phyloP scores from a whole-genome alignment of 1,284 basidiomycete genomes.

The Anthracocystis setariae region DNA sequence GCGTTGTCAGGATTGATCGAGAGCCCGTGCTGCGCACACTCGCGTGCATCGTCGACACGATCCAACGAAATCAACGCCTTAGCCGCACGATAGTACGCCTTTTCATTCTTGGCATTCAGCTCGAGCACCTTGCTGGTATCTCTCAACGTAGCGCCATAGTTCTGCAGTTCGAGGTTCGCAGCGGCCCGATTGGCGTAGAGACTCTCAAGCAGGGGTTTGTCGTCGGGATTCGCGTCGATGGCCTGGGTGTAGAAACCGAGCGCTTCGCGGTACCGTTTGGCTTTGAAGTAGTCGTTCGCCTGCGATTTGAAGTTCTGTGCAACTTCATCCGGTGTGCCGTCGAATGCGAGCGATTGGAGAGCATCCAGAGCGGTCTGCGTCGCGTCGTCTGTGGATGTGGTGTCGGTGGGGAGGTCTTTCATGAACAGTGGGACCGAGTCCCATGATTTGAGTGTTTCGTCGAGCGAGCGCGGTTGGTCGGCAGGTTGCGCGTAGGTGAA shows the following conservation, averaged over 20 bases:
- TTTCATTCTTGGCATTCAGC: conserved; percentile 49
- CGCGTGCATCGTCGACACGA: conserved; percentile 47
- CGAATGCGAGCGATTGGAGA: conserved; percentile 83
- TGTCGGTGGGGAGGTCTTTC: conserved; percentile 77
- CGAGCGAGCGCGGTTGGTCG: conserved; percentile 25
- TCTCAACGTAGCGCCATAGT: conserved; percentile 25
- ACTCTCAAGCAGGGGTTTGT: conserved; percentile 74
- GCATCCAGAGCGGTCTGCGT: conserved; percentile 75
- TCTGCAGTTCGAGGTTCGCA: conserved; percentile 87
- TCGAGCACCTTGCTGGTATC: conserved; percentile 25
- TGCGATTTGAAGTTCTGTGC: conserved; percentile 93
- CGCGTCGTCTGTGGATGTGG: conserved; percentile 56
- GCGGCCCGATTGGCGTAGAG: conserved; percentile 81
- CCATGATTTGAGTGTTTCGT: conserved; percentile 41
- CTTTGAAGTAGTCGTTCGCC: conserved; percentile 91
- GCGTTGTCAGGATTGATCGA: conserved; percentile 26
- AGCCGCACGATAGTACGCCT: conserved; percentile 63
- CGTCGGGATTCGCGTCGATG: conserved; percentile 81
- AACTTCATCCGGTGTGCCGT: conserved; percentile 91
- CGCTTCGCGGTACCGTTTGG: conserved; percentile 86
- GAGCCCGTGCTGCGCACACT: conserved; percentile 52
- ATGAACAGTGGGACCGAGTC: conserved; percentile 83
- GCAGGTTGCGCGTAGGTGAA: conserved; percentile 26
- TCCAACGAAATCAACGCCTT: conserved; percentile 56
- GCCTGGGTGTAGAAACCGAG: conserved; percentile 89